Conservation (phyloP, 176 grass and related monocot genomes). For the Oryza australiensis region DNA sequence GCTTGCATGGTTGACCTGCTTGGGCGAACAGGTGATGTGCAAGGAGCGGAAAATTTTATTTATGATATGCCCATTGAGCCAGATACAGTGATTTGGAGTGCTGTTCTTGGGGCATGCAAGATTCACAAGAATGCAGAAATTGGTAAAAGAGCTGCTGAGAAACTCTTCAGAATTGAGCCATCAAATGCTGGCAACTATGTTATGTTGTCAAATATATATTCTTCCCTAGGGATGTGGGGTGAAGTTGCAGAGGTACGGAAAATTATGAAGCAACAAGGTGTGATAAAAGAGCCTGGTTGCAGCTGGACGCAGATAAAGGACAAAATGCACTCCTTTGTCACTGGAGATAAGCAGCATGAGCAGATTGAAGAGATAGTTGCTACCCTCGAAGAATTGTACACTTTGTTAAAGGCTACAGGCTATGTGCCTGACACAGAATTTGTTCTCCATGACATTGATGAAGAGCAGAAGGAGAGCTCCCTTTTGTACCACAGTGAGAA, state of each 20-base stretch:
- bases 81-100: slow-evolving; percentile 69
- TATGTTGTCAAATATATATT: slow-evolving; percentile 71
- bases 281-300: slow-evolving; percentile 55
- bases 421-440: slow-evolving; percentile 67
- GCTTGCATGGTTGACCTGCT: slow-evolving; percentile 74
- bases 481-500: slow-evolving; percentile 66
- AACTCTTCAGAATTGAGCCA: slow-evolving; percentile 62
- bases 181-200: slow-evolving; percentile 70
- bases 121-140: slow-evolving; percentile 64
- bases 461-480: slow-evolving; percentile 61
- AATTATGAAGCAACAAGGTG: slow-evolving; percentile 56
- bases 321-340: slow-evolving; percentile 60
- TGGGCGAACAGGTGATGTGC: slow-evolving; percentile 62
- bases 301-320: slow-evolving; percentile 73
- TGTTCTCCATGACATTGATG: slow-evolving; percentile 64
- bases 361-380: slow-evolving; percentile 50
- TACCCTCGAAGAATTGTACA: slow-evolving; percentile 48
- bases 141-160: slow-evolving; percentile 61
- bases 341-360: slow-evolving; percentile 57
- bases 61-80: slow-evolving; percentile 68
- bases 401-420: slow-evolving; percentile 49
- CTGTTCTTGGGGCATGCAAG: slow-evolving; percentile 72
- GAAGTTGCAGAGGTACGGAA: slow-evolving; percentile 65
- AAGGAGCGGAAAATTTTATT: slow-evolving; percentile 55
- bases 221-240: slow-evolving; percentile 62